Evolutionary conservation across 345 rosid species (phyloP).

Genomic region (Sisymbrium altissimum): DNA sequence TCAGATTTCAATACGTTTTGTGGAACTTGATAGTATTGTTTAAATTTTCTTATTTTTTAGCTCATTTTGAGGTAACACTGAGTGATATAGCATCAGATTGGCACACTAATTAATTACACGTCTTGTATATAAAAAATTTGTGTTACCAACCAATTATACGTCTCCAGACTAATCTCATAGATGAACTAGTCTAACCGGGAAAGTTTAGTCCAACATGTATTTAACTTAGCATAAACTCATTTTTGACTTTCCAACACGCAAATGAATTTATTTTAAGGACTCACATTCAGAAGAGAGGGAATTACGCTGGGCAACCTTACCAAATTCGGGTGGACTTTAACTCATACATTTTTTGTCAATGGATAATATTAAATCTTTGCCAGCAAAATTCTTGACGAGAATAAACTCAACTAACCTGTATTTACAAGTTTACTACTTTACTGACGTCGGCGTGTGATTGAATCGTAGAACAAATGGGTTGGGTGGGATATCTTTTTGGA

Average conservation of each 20-base stretch:
- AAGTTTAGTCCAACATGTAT: neutral
- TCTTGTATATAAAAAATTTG: neutral
- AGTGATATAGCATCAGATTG: neutral
- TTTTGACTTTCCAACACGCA: neutral
- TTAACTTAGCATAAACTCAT: neutral
- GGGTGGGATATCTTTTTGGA: constrained; percentile 15
- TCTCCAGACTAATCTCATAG: neutral
- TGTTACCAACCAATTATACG: neutral
- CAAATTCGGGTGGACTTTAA: neutral
- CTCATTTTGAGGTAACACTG: neutral
- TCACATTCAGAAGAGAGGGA: neutral
- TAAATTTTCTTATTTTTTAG: neutral
- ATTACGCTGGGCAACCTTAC: neutral
- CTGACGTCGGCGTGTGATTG: constrained; percentile 11
- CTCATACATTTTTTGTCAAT: neutral
- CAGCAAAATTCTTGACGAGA: neutral
- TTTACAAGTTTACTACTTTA: constrained; percentile 15
- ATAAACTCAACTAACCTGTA: constrained; percentile 11
- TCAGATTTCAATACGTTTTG: neutral
- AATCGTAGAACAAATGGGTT: neutral
- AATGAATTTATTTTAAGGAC: neutral
- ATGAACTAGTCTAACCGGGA: neutral
- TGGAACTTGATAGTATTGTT: neutral
- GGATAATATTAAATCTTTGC: neutral
- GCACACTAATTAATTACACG: neutral